phyloP scores from a whole-genome alignment of 2,329 filamentous ascomycete species.

The Parafenestella ontariensis region DNA sequence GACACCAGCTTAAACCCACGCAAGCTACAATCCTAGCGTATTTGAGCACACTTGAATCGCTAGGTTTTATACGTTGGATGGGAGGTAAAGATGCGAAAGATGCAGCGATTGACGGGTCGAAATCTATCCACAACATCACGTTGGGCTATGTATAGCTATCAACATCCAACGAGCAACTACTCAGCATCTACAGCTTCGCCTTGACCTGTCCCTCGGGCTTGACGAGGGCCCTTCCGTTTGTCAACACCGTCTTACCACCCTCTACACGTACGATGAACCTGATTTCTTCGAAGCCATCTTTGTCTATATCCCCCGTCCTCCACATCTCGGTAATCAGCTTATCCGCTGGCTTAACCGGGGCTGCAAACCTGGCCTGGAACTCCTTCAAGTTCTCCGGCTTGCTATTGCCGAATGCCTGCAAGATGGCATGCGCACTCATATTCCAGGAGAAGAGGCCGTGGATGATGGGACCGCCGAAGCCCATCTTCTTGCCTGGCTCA shows the following conservation, averaged over 20 bases:
- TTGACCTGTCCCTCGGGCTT: slow-evolving; percentile 62
- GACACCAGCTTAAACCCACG: too few relatives aligned
- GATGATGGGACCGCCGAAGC: slow-evolving; percentile 87
- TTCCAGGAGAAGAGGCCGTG: slow-evolving; percentile 93
- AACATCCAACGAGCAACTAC: not conserved
- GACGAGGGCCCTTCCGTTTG: slow-evolving; percentile 83
- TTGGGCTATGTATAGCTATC: not conserved
- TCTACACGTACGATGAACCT: slow-evolving; percentile 80
- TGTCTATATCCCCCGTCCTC: slow-evolving; percentile 72
- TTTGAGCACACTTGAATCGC: not conserved
- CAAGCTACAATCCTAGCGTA: not conserved
- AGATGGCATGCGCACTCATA: slow-evolving; percentile 73
- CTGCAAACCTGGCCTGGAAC: slow-evolving; percentile 88
- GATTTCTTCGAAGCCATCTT: slow-evolving; percentile 76
- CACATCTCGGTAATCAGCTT: slow-evolving; percentile 83
- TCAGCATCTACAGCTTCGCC: slow-evolving; percentile 45
- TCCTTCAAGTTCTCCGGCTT: slow-evolving; percentile 83
- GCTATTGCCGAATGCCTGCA: slow-evolving; percentile 75
- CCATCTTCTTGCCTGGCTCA: slow-evolving; percentile 86
- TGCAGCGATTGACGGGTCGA: not conserved
- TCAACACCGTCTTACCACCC: slow-evolving; percentile 83
- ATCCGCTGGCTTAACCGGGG: slow-evolving; percentile 82
- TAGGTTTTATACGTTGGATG: not conserved
- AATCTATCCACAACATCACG: not conserved
- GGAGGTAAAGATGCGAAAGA: not conserved